Conservation (phyloP, 805 yeast species). For the Teunomyces barrocoloradensis region DNA sequence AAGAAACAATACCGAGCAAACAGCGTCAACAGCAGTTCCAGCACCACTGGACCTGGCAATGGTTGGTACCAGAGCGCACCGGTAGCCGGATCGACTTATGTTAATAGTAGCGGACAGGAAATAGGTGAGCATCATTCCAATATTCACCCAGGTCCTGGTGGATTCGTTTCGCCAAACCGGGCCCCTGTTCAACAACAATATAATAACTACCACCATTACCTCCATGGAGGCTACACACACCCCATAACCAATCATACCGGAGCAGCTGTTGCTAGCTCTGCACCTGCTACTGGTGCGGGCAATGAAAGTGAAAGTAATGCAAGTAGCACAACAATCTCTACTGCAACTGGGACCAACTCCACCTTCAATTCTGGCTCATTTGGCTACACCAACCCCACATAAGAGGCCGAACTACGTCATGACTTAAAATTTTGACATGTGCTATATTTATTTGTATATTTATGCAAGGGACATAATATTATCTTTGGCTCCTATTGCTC, state of each 20-base stretch:
- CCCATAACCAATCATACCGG: background rate
- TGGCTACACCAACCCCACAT: constrained; percentile 4
- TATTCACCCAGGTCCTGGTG: background rate
- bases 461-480: background rate
- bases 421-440: background rate
- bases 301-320: background rate
- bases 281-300: background rate
- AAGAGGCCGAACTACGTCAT: background rate
- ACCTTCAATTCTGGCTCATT: constrained; percentile 1
- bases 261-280: background rate
- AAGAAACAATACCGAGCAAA: constrained; percentile 11
- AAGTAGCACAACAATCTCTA: background rate
- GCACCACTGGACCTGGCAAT: background rate
- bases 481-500: background rate
- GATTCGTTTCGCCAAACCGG: constrained; percentile 2
- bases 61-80: background rate
- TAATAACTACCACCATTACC: constrained; percentile 3
- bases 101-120: background rate
- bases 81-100: background rate
- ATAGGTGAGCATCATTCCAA: background rate
- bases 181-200: constrained; percentile 3
- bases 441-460: constrained; percentile 2
- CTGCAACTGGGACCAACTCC: background rate
- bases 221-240: constrained; percentile 1
- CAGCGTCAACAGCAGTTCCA: constrained; percentile 6